phyloP scores from a whole-genome alignment of 148 eudicot genomes.

The Nepenthes gracilis region DNA sequence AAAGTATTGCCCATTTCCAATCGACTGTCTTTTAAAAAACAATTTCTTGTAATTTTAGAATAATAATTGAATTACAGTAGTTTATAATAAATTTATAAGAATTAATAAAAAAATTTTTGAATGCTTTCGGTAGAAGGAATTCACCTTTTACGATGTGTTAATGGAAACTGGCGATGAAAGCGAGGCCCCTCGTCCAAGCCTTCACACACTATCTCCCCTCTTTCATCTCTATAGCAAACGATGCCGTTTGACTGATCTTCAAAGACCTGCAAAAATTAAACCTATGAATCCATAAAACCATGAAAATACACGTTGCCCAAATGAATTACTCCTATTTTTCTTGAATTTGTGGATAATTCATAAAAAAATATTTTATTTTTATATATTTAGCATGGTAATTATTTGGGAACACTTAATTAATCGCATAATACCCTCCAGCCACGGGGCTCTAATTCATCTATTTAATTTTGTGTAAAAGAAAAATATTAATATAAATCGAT shows the following conservation, averaged over 20 bases:
- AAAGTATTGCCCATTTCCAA: too few species aligned
- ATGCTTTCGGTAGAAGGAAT: not conserved
- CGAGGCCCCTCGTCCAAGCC: conserved; percentile 94
- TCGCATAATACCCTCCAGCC: not conserved
- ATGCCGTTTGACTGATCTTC: conserved; percentile 71
- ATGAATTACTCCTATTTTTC: not conserved
- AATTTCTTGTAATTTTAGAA: too few species aligned
- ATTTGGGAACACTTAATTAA: not conserved
- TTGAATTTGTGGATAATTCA: too few species aligned
- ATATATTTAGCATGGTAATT: not conserved
- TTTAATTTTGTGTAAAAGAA: too few species aligned
- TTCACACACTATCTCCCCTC: conserved; percentile 77
- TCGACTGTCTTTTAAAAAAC: too few species aligned
- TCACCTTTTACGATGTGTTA: conserved; percentile 31
- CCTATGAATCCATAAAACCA: not conserved
- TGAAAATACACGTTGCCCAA: not conserved
- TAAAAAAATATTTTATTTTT: too few species aligned
- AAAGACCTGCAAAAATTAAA: conserved; percentile 35
- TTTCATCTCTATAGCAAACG: conserved; percentile 62
- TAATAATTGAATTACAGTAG: too few species aligned
- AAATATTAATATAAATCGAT: too few species aligned
- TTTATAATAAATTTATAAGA: too few species aligned
- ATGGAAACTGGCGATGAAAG: conserved; percentile 24
- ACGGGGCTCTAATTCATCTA: not conserved
- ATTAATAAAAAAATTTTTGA: too few species aligned